Conservation (phyloP, 208 protist genomes). For the Angomonas deanei region DNA sequence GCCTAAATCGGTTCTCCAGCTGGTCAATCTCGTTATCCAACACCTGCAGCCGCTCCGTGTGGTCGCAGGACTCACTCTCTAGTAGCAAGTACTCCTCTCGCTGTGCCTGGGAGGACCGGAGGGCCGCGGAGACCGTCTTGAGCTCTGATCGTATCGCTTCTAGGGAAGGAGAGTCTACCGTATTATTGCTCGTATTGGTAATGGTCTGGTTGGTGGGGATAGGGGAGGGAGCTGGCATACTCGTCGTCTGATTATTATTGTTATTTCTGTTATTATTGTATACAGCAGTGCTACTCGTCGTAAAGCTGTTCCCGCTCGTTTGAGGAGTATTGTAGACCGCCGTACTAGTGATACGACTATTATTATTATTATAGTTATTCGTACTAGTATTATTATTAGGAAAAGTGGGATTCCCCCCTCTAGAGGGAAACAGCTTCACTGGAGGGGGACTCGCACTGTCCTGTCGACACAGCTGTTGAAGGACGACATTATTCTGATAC, state of each 20-base stretch:
- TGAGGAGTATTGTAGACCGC: not conserved
- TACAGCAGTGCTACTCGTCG: not conserved
- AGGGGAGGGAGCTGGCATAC: not conserved
- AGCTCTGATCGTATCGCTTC: constrained; percentile 52
- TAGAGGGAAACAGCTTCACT: not conserved
- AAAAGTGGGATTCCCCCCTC: not conserved
- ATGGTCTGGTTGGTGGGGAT: not conserved
- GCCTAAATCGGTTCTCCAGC: constrained; percentile 42
- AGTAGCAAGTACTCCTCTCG: constrained; percentile 65
- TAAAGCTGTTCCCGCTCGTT: no score
- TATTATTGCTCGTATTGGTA: not conserved
- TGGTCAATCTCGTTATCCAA: constrained; percentile 33
- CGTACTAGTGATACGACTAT: not conserved
- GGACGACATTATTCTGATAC: not conserved
- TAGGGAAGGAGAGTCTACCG: constrained; percentile 5
- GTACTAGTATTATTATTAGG: not conserved
- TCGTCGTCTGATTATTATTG: not conserved
- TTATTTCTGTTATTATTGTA: constrained; percentile 1
- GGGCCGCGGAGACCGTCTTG: constrained; percentile 11
- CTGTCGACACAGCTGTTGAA: not conserved
- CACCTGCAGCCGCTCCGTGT: constrained; percentile 19
- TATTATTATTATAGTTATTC: not conserved
- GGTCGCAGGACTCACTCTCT: constrained; percentile 71
- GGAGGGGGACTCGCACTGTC: not conserved
- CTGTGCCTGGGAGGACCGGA: constrained; percentile 43